These are phyloP conservation scores for Aspergillus brunneoviolaceus DNA, from an alignment of 2,329 filamentous ascomycete genomes.

Conservation along the genomic window DNA sequence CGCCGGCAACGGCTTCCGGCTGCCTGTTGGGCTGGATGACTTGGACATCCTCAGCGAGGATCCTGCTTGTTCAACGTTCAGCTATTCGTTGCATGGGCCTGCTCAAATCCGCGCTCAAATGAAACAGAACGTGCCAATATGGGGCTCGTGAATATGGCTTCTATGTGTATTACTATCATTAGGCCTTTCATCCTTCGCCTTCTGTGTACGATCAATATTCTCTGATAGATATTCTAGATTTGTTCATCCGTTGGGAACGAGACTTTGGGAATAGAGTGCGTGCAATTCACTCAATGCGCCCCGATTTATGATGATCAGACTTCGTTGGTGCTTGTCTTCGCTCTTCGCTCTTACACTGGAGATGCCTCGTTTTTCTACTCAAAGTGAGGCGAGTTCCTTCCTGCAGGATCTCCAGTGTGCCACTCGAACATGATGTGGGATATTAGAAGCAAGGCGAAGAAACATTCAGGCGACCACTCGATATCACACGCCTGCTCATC, in stretches of 20 bases:
- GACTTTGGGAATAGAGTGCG: not conserved
- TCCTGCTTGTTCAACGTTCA: conserved; percentile 56
- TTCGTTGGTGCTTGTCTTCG: not conserved
- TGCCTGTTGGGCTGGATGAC: conserved; percentile 59
- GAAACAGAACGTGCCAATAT: conserved; percentile 14
- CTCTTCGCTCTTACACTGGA: not conserved
- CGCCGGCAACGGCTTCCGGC: conserved; percentile 60
- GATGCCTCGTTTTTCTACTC: not conserved
- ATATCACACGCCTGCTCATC: conserved; percentile 28
- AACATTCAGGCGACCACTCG: conserved; percentile 20
- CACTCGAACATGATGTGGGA: conserved; percentile 3
- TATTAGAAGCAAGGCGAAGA: not conserved
- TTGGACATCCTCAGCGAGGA: conserved; percentile 63
- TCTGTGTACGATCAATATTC: not conserved
- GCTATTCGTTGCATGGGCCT: conserved; percentile 44
- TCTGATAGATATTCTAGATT: not conserved
- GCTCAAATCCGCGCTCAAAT: conserved; percentile 19
- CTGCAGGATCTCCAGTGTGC: not conserved
- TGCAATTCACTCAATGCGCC: not conserved
- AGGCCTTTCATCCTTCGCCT: not conserved
- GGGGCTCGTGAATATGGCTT: not conserved
- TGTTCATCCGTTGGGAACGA: not conserved
- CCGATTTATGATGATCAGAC: not conserved
- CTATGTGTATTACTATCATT: not conserved
- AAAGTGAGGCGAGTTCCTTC: not conserved